phyloP scores from a whole-genome alignment of 2,329 filamentous ascomycete species.

The Dichotomopilus funicola region DNA sequence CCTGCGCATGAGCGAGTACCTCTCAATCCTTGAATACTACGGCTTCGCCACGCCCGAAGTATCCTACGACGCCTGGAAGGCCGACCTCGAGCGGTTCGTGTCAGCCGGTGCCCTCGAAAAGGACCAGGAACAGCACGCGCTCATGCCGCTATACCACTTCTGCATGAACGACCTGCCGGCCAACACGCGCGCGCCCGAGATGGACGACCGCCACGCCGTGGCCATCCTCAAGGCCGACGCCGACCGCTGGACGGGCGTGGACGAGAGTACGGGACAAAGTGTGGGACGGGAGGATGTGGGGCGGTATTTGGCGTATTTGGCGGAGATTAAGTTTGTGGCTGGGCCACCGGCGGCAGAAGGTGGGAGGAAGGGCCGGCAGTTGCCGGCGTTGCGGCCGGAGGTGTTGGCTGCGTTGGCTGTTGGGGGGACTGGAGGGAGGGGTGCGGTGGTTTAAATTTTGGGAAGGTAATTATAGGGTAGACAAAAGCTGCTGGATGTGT shows the following conservation, averaged over 20 bases:
- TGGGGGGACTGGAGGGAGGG: conserved; percentile 22
- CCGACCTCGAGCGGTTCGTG: conserved; percentile 62
- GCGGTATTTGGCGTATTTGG: conserved; percentile 56
- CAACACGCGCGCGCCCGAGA: conserved; percentile 63
- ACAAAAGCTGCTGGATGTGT: not conserved
- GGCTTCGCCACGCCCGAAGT: conserved; percentile 65
- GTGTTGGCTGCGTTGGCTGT: conserved; percentile 22
- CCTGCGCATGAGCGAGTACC: conserved; percentile 69
- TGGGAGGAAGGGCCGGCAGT: conserved; percentile 24
- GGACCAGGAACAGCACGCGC: conserved; percentile 60
- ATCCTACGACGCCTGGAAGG: conserved; percentile 62
- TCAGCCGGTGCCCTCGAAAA: conserved; percentile 47
- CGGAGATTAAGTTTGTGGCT: conserved; percentile 56
- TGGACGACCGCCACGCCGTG: conserved; percentile 66
- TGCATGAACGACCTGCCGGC: conserved; percentile 63
- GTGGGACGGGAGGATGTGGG: conserved; percentile 57
- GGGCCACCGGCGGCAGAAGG: conserved; percentile 29
- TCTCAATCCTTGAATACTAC: conserved; percentile 63
- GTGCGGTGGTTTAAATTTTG: conserved; percentile 13
- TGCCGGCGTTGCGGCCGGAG: conserved; percentile 29
- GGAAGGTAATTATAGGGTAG: not conserved
- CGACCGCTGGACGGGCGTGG: conserved; percentile 46
- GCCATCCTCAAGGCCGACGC: conserved; percentile 57
- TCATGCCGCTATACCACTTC: conserved; percentile 71
- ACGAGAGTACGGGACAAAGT: conserved; percentile 39